phyloP scores from a whole-genome alignment of 352 stramenopile genomes.

The Phytophthora sojae region DNA sequence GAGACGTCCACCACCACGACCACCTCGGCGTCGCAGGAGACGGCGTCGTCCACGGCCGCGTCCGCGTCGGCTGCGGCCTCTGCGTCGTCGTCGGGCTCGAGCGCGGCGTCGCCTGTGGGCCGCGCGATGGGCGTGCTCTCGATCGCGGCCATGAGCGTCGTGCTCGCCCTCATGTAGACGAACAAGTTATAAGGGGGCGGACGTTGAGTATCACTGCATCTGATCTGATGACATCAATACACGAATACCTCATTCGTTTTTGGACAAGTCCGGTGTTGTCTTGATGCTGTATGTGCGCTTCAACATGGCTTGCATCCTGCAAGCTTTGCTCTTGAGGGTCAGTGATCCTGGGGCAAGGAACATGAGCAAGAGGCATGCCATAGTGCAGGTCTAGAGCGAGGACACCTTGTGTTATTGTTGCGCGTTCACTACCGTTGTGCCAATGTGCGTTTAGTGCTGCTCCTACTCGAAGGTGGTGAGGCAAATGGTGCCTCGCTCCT shows the following conservation, averaged over 20 bases:
- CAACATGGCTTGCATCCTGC: too few species aligned
- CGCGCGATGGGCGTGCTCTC: conserved; percentile 29
- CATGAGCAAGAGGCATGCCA: too few species aligned
- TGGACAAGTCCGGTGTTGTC: too few species aligned
- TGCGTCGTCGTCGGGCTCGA: conserved; percentile 31
- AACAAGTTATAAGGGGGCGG: not conserved
- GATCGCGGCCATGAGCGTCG: conserved; percentile 26
- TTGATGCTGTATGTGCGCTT: too few species aligned
- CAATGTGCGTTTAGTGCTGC: not conserved
- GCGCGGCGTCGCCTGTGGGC: conserved; percentile 28
- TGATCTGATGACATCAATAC: not conserved
- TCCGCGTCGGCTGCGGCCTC: conserved; percentile 21
- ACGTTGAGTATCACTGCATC: too few species aligned
- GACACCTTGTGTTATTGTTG: too few species aligned
- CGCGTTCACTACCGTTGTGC: too few species aligned
- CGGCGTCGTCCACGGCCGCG: conserved; percentile 4
- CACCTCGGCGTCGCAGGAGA: not conserved
- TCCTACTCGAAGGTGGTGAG: not conserved
- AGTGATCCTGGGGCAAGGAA: too few species aligned
- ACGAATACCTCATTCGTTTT: not conserved
- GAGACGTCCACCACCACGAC: conserved; percentile 19
- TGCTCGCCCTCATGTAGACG: conserved; percentile 37
- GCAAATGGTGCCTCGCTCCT: not conserved
- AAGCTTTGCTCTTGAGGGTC: too few species aligned
- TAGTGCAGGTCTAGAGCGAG: too few species aligned